A percentile compares a stretch with the other conserved stretches of the same genome.
Evolutionary conservation across 192 early-diverging fungal genomes (phyloP).

Genomic region (Rhizoclosmatium globosum): DNA sequence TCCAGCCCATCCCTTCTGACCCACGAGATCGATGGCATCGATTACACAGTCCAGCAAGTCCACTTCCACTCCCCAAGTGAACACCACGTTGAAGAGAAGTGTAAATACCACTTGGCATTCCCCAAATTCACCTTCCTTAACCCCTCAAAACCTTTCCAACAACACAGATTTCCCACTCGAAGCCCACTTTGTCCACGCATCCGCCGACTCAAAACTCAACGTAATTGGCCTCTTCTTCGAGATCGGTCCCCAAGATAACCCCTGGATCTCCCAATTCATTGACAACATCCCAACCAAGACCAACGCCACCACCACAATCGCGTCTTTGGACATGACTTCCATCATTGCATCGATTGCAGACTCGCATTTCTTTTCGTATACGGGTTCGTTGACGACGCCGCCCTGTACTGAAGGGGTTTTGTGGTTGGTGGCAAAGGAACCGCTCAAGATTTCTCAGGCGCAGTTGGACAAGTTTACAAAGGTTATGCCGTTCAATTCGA

Average conservation of each 20-base stretch:
- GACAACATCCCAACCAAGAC: background rate
- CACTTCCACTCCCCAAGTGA: constrained; percentile 74
- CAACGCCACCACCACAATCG: constrained; percentile 12
- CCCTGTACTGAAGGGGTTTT: constrained; percentile 69
- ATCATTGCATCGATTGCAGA: background rate
- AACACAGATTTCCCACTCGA: constrained; percentile 38
- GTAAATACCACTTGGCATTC: background rate
- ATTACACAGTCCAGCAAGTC: constrained; percentile 58
- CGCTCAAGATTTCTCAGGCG: background rate
- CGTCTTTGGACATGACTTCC: constrained; percentile 18
- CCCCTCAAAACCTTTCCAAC: background rate
- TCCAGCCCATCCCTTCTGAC: background rate
- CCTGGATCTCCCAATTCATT: constrained; percentile 43
- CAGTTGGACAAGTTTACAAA: background rate
- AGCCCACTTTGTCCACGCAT: constrained; percentile 64
- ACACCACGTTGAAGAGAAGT: constrained; percentile 51
- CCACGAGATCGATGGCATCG: constrained; percentile 29
- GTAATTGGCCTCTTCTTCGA: constrained; percentile 62
- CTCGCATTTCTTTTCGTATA: constrained; percentile 46
- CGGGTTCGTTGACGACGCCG: constrained; percentile 68
- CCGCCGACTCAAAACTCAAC: constrained; percentile 39
- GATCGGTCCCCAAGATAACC: constrained; percentile 19
- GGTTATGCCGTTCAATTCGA: constrained; percentile 22
- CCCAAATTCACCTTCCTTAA: background rate
- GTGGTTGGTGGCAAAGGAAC: constrained; percentile 45